Evolutionary conservation across 1,139 yeast genomes (phyloP).

Genomic region (Suhomyces panamericanus): DNA sequence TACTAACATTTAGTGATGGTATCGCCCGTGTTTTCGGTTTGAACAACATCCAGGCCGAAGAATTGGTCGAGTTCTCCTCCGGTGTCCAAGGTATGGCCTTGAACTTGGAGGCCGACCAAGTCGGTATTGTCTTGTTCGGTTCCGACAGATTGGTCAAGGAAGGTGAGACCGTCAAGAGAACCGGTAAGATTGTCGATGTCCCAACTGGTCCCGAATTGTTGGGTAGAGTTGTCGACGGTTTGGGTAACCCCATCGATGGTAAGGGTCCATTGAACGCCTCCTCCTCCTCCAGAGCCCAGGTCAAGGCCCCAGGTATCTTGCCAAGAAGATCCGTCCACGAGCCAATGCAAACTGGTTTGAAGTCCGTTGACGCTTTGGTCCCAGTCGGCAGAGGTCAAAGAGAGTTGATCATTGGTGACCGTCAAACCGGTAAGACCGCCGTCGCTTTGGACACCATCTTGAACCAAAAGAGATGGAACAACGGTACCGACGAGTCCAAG

Average conservation of each 20-base stretch:
- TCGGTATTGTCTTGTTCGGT: slow-evolving; percentile 99
- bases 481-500: slow-evolving; percentile 91
- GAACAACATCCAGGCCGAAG: slow-evolving; percentile 99
- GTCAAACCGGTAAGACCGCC: slow-evolving; percentile 99
- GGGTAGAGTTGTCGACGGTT: slow-evolving; percentile 99
- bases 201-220: slow-evolving; percentile 98
- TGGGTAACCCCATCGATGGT: slow-evolving; percentile 99
- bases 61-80: slow-evolving; percentile 97
- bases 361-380: slow-evolving; percentile 98
- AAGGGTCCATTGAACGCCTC: slow-evolving; percentile 95
- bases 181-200: slow-evolving; percentile 99
- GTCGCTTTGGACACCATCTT: slow-evolving; percentile 97
- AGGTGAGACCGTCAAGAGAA: slow-evolving; percentile 99
- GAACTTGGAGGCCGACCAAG: slow-evolving; percentile 99
- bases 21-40: slow-evolving; percentile 99
- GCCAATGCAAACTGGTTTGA: slow-evolving; percentile 99
- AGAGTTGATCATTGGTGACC: slow-evolving; percentile 99
- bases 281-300: slow-evolving; percentile 91
- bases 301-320: slow-evolving; percentile 99
- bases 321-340: slow-evolving; percentile 98
- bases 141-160: slow-evolving; percentile 98
- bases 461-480: slow-evolving; percentile 99
- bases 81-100: slow-evolving; percentile 99
- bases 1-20: slow-evolving; percentile 76
- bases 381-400: slow-evolving; percentile 99